A percentile compares a stretch with the other conserved stretches of the same genome.
Conservation (phyloP, 2,329 filamentous ascomycete species). For the Penicillium thymicola region DNA sequence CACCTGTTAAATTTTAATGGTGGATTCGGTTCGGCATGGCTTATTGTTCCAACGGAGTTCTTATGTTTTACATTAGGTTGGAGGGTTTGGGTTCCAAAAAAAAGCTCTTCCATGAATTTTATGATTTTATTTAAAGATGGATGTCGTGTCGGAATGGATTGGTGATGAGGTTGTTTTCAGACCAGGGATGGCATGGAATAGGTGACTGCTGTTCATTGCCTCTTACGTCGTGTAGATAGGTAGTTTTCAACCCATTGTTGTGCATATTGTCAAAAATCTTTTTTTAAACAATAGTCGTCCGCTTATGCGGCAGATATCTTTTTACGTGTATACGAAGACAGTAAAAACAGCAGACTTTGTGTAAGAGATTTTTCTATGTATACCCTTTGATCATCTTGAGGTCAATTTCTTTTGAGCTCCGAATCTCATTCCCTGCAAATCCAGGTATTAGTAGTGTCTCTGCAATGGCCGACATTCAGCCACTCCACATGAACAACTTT, state of each 20-base stretch:
- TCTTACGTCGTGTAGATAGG: slow-evolving; percentile 4
- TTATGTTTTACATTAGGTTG: slow-evolving; percentile 11
- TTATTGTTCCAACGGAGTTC: slow-evolving; percentile 9
- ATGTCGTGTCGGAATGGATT: neutral
- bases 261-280: neutral
- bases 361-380: no score
- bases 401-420: no score
- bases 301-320: no score
- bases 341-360: no score
- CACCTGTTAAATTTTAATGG: slow-evolving; percentile 7
- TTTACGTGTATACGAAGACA: no score
- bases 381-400: no score
- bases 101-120: slow-evolving; percentile 12
- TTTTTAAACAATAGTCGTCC: no score
- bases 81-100: slow-evolving; percentile 10
- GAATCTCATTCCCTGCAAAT: no score
- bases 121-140: slow-evolving; percentile 7
- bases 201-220: neutral
- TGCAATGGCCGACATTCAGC: no score
- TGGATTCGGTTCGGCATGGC: slow-evolving; percentile 7
- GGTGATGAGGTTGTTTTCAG: slow-evolving; percentile 1
- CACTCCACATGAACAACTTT: no score
- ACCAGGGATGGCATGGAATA: slow-evolving; percentile 1
- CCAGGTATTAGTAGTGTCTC: no score
- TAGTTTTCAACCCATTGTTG: neutral